Base-by-base conservation (phyloP, 176 grass and related monocot species). In the Echinochloa phyllopogon region DNA sequence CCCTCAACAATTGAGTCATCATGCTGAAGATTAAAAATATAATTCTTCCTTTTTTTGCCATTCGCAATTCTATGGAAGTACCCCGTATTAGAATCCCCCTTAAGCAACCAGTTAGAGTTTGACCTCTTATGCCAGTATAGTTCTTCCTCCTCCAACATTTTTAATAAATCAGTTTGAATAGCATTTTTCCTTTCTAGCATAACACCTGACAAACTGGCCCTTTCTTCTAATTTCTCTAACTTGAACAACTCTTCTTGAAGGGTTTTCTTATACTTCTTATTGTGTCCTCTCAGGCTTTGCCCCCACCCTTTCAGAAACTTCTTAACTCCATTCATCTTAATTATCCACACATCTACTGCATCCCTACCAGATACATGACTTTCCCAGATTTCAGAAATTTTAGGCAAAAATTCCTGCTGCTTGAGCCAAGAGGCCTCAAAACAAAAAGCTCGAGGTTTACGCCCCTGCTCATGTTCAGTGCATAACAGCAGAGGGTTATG, bases 381-480 rank as follows among this genome's bases (percentile, higher is more conserved):
- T 4, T 5, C 10, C 60, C 60, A 63, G 1, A 63, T 63, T 15
- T 29, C 10, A 0, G 0, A 4, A 1, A 62, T 10, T 8, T 63
- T 33, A 2, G 25, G 11, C 0, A 25, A 6, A 1, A 27, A 29
- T 2, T 14, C 25, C 3, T 3, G 9, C 1, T 33, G 60, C 1
- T 12, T 13, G 4, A 15, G 10, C 60, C 60, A 63, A 15, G 60
- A 14, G 1, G 11, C 14, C 15, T 63, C 60, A 63, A 33, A 63
- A 1, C 21, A 15, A 10, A 63, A 63, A 11, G 1, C 4, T 65
- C 1, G 16, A 0, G 2, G 3, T 6, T 0, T 16, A 6, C 1
- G 8, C 0, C 1, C 7, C 9, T 38, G 6, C 2, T 39, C 29
- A 0, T 6, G 0, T 0, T 29, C 15, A 18, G 21, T 74, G 0